Conservation (phyloP, 768 basidiomycete species). For the Scleroderma citrinum region DNA sequence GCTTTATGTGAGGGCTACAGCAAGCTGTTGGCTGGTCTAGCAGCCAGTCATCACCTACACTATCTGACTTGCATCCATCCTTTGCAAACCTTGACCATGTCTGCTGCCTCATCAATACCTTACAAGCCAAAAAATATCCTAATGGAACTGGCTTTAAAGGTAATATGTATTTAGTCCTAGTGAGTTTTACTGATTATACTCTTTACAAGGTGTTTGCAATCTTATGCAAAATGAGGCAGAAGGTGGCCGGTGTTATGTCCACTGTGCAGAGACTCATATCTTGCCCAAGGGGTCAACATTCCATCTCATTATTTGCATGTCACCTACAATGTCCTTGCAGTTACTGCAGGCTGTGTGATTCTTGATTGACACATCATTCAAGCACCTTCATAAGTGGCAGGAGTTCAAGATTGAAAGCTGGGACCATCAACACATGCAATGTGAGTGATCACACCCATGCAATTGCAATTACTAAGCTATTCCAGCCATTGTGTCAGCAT, state of each 20-base stretch:
- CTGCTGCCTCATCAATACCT: conserved; percentile 13
- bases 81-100: conserved; percentile 20
- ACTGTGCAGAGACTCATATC: conserved; percentile 11
- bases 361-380: conserved; percentile 15
- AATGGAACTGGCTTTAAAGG: conserved; percentile 21
- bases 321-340: conserved; percentile 10
- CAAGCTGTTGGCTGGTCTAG: no score
- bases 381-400: conserved; percentile 10
- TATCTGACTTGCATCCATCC: conserved; percentile 11
- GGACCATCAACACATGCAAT: conserved; percentile 7
- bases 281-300: conserved; percentile 6
- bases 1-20: no score
- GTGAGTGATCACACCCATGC: conserved; percentile 1
- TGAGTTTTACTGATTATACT: background rate
- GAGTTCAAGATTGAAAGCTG: conserved; percentile 16
- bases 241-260: no score
- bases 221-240: conserved; percentile 3
- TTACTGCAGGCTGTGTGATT: conserved; percentile 8
- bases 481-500: conserved; percentile 14
- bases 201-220: background rate
- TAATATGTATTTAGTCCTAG: no score
- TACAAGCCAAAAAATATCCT: conserved; percentile 8
- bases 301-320: conserved; percentile 23
- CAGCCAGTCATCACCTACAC: no score
- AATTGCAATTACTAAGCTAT: no score